phyloP scores from a whole-genome alignment of 139 green algal genomes.

The Chlorella ohadii region DNA sequence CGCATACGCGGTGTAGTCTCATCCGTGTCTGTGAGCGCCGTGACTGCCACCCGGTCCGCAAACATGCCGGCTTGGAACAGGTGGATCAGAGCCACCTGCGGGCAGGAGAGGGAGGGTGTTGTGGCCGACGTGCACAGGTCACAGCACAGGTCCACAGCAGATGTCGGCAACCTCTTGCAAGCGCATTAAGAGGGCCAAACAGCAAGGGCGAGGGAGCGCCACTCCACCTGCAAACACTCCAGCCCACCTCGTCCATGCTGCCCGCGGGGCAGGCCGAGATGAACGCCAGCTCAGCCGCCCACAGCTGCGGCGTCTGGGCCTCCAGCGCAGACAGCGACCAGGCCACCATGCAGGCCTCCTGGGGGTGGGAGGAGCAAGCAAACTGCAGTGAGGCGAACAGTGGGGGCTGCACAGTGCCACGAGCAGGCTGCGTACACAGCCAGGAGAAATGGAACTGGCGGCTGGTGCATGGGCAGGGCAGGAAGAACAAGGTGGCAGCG shows the following conservation, averaged over 20 bases:
- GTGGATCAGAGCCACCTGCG: conserved; percentile 47
- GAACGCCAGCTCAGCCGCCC: conserved; percentile 23
- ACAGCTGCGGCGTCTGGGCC: conserved; percentile 37
- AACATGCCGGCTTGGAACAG: conserved; percentile 50
- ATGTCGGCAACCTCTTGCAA: too few species aligned
- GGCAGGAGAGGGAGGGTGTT: too few species aligned
- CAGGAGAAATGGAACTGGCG: too few species aligned
- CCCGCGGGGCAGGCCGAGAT: conserved; percentile 2
- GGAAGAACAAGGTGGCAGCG: background rate
- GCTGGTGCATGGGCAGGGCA: background rate
- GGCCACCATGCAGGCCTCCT: conserved; percentile 38
- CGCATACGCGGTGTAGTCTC: conserved; percentile 12
- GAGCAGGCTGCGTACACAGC: background rate
- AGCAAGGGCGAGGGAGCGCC: too few species aligned
- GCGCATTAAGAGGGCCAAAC: too few species aligned
- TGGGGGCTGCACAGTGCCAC: too few species aligned
- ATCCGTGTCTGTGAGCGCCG: background rate
- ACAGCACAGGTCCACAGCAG: too few species aligned
- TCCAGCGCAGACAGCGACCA: conserved; percentile 43
- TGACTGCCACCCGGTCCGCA: conserved; percentile 12
- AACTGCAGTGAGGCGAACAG: too few species aligned
- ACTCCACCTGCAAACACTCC: too few species aligned
- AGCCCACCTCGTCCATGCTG: conserved; percentile 38
- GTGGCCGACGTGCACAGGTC: too few species aligned
- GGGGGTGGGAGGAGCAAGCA: background rate